Conservation (phyloP, 225 moss, liverwort and hornwort genomes). For the Bryum argenteum region DNA sequence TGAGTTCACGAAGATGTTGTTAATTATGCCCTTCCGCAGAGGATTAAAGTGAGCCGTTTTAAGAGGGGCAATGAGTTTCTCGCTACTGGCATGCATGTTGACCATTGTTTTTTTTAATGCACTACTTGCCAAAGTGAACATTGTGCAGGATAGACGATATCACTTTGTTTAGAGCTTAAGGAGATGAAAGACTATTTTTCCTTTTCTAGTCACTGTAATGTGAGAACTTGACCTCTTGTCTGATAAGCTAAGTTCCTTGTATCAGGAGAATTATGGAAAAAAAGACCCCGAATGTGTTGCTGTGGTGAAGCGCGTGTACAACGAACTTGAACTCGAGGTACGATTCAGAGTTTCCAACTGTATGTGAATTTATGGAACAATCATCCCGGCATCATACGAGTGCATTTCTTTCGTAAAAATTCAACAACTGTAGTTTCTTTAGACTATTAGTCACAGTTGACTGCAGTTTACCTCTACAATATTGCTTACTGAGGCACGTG, state of each 20-base stretch:
- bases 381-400: background rate
- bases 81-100: background rate
- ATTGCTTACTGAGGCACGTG: slow-evolving; percentile 14
- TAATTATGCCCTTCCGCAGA: slow-evolving; percentile 2
- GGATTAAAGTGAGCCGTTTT: slow-evolving; percentile 10
- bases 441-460: background rate
- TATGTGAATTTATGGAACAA: background rate
- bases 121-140: background rate
- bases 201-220: background rate
- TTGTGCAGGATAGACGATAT: background rate
- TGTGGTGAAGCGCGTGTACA: slow-evolving; percentile 76
- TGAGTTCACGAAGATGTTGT: slow-evolving; percentile 6
- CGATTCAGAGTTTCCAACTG: slow-evolving; percentile 6
- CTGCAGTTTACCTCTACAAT: background rate
- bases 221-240: background rate
- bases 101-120: background rate
- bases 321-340: slow-evolving; percentile 82
- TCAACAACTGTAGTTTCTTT: background rate
- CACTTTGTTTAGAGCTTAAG: background rate
- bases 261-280: slow-evolving; percentile 88
- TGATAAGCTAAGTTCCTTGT: slow-evolving; percentile 19
- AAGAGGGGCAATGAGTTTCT: background rate
- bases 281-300: slow-evolving; percentile 69
- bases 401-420: too few relatives aligned
- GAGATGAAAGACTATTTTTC: background rate